A percentile compares a stretch with the other conserved stretches of the same genome.
phyloP scores from a whole-genome alignment of 768 basidiomycete species.

The Cystobasidium ongulense region DNA sequence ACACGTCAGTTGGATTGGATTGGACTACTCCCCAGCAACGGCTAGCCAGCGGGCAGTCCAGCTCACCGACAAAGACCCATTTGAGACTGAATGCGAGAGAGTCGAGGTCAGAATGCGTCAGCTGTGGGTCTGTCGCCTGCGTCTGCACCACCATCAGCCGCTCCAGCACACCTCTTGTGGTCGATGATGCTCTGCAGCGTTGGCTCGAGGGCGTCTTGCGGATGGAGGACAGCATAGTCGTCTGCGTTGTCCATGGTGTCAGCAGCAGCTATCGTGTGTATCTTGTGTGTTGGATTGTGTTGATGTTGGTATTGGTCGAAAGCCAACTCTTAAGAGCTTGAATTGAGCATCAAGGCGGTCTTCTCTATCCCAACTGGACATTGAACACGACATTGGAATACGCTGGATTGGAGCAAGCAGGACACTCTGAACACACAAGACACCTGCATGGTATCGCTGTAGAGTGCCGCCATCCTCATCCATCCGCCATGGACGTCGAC shows the following conservation, averaged over 20 bases:
- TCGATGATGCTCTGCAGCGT: slow-evolving; percentile 92
- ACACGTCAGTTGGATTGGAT: neutral
- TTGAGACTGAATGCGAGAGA: slow-evolving; percentile 53
- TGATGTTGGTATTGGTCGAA: too few species aligned
- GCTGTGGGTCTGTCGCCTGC: neutral
- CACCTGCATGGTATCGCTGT: neutral
- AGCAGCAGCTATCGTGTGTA: too few species aligned
- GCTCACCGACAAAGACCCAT: slow-evolving; percentile 97
- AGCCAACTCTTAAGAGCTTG: too few species aligned
- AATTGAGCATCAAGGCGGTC: too few species aligned
- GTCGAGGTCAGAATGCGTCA: too few species aligned
- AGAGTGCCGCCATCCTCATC: neutral
- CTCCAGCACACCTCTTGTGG: slow-evolving; percentile 55
- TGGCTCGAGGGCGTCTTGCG: slow-evolving; percentile 61
- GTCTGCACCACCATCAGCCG: neutral
- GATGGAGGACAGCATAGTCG: slow-evolving; percentile 26
- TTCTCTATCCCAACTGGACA: too few species aligned
- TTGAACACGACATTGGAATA: too few species aligned
- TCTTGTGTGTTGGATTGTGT: too few species aligned
- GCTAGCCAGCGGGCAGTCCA: neutral
- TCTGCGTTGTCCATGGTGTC: slow-evolving; percentile 1
- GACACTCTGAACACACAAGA: neutral
- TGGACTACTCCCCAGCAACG: neutral
- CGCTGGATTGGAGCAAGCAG: neutral
- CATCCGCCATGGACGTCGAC: neutral